Percentiles rank a stretch among this genome's conserved stretches.
Evolutionary conservation across 2,329 filamentous ascomycete species (phyloP).

Genomic region (Xenoacremonium recifei): DNA sequence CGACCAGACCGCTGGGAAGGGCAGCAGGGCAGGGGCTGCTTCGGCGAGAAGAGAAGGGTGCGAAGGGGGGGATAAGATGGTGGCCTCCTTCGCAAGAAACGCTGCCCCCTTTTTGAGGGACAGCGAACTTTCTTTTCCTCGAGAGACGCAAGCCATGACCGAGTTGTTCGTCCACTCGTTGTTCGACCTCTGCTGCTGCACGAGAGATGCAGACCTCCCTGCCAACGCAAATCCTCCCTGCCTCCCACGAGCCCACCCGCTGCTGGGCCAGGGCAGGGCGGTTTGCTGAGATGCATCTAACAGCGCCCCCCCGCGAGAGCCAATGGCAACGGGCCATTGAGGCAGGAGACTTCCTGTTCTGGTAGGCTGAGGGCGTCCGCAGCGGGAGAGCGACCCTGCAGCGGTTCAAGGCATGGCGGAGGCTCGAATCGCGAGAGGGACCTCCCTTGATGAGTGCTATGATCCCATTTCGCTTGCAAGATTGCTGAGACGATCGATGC

Average conservation of each 20-base stretch:
- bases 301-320: slow-evolving; percentile 11
- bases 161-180: too few relatives aligned
- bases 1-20: neutral
- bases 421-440: too few relatives aligned
- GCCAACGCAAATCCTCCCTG: neutral
- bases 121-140: too few relatives aligned
- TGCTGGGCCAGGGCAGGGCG: neutral
- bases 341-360: slow-evolving; percentile 21
- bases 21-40: neutral
- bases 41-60: neutral
- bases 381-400: slow-evolving; percentile 11
- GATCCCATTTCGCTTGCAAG: too few relatives aligned
- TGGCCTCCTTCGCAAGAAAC: too few relatives aligned
- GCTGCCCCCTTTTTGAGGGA: too few relatives aligned
- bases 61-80: neutral
- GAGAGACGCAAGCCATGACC: too few relatives aligned
- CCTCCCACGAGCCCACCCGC: neutral
- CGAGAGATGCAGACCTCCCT: neutral
- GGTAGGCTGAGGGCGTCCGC: slow-evolving; percentile 19
- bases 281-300: slow-evolving; percentile 8
- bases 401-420: too few relatives aligned
- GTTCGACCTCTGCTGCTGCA: neutral
- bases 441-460: too few relatives aligned
- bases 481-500: too few relatives aligned
- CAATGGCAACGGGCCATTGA: slow-evolving; percentile 18